Evolutionary conservation across 2,329 filamentous ascomycete species (phyloP).

Genomic region (Simplicillium sp.): DNA sequence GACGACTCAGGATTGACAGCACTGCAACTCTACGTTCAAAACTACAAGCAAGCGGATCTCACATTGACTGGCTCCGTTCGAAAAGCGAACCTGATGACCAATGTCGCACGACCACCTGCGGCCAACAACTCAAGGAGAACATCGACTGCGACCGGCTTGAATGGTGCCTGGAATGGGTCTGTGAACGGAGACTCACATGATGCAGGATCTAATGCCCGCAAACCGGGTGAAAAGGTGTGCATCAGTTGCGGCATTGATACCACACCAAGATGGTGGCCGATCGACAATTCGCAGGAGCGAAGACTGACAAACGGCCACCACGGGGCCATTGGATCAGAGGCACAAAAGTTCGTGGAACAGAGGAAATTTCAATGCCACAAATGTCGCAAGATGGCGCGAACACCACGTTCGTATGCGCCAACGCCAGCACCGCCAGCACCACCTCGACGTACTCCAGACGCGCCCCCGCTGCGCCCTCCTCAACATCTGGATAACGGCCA

Average conservation of each 20-base stretch:
- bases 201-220: slow-evolving; percentile 15
- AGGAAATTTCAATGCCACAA: slow-evolving; percentile 66
- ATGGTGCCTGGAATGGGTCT: slow-evolving; percentile 8
- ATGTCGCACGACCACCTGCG: slow-evolving; percentile 41
- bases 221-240: slow-evolving; percentile 45
- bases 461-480: slow-evolving; percentile 3
- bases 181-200: slow-evolving; percentile 16
- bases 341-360: slow-evolving; percentile 49
- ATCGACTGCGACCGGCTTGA: slow-evolving; percentile 41
- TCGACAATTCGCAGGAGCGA: slow-evolving; percentile 41
- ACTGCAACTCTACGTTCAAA: slow-evolving; percentile 76
- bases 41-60: slow-evolving; percentile 91
- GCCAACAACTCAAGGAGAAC: slow-evolving; percentile 33
- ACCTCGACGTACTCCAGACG: background rate
- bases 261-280: slow-evolving; percentile 65
- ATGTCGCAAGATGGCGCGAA: slow-evolving; percentile 49
- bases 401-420: slow-evolving; percentile 22
- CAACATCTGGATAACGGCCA: too few species aligned
- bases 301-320: slow-evolving; percentile 42
- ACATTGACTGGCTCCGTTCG: slow-evolving; percentile 84
- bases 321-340: slow-evolving; percentile 42
- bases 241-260: slow-evolving; percentile 59
- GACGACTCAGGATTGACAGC: slow-evolving; percentile 66
- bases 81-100: slow-evolving; percentile 72
- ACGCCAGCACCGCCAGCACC: slow-evolving; percentile 10